Conservation (phyloP, 1,284 basidiomycete species). For the Takashimella tepidaria region DNA sequence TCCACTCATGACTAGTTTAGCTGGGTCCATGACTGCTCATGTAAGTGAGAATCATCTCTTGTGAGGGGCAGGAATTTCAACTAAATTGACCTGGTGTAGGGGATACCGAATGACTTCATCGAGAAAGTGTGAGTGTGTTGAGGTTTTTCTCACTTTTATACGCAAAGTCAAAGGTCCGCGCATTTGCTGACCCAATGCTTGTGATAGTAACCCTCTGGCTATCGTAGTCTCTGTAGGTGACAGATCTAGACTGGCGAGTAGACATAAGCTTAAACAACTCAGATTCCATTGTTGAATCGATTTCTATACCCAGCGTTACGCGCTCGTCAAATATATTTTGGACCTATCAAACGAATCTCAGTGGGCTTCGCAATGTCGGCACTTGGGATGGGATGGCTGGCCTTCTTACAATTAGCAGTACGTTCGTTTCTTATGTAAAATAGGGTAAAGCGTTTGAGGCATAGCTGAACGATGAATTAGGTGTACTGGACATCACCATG, state of each 20-base stretch:
- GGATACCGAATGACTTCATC: slow-evolving; percentile 26
- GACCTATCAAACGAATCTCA: slow-evolving; percentile 17
- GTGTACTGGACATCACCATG: slow-evolving; percentile 28
- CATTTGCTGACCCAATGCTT: too few species aligned
- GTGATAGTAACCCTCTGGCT: slow-evolving; percentile 22
- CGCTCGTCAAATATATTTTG: slow-evolving; percentile 11
- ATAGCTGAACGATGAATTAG: slow-evolving; percentile 1
- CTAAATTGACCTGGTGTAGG: slow-evolving; percentile 15
- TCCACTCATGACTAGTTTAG: slow-evolving; percentile 19
- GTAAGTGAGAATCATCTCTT: slow-evolving; percentile 9
- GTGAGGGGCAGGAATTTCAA: background rate
- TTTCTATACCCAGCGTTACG: slow-evolving; percentile 13
- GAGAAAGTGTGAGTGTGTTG: slow-evolving; percentile 17
- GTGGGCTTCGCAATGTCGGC: slow-evolving; percentile 19
- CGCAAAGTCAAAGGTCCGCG: too few species aligned
- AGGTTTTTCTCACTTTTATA: background rate
- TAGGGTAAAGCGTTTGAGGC: background rate
- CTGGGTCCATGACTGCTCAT: slow-evolving; percentile 25
- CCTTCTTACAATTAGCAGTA: slow-evolving; percentile 19
- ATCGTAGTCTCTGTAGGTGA: slow-evolving; percentile 16
- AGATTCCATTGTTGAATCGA: slow-evolving; percentile 22
- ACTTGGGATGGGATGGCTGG: slow-evolving; percentile 19
- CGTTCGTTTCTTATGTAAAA: background rate
- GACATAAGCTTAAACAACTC: too few species aligned
- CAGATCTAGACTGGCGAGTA: too few species aligned